These are phyloP conservation scores for Lachancea thermotolerans DNA, from an alignment of 805 yeast genomes.

Conservation along the genomic window DNA sequence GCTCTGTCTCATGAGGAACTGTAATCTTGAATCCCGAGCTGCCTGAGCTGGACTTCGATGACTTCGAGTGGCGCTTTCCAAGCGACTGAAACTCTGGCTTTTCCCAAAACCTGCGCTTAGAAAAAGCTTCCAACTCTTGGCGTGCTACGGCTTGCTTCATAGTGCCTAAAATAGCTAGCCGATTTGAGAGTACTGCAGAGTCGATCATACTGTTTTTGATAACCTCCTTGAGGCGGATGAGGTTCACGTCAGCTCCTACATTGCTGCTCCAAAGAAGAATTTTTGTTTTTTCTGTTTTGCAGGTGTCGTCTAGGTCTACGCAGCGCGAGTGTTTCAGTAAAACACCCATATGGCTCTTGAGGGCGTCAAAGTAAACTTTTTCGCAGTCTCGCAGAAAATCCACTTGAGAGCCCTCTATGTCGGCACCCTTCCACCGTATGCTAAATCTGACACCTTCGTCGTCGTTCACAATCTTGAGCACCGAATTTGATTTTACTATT, in stretches of 20 bases:
- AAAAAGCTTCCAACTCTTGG: not conserved
- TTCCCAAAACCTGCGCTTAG: conserved; percentile 1
- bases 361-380: conserved; percentile 13
- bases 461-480: conserved; percentile 12
- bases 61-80: not conserved
- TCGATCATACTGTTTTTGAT: not conserved
- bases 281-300: not conserved
- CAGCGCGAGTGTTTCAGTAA: conserved; percentile 10
- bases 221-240: not conserved
- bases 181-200: not conserved
- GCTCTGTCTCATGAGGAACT: not conserved
- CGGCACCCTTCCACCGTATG: conserved; percentile 12
- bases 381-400: conserved; percentile 18
- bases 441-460: conserved; percentile 10
- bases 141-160: not conserved
- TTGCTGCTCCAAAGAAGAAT: conserved; percentile 7
- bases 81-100: conserved; percentile 3
- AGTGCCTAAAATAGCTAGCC: not conserved
- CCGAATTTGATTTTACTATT: not conserved
- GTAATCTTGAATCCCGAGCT: conserved; percentile 1
- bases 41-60: not conserved
- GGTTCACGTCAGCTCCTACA: not conserved
- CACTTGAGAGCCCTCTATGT: conserved; percentile 13
- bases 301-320: conserved; percentile 4
- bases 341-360: conserved; percentile 14